phyloP scores from a whole-genome alignment of 2,329 filamentous ascomycete genomes.

The Cercospora sojina region DNA sequence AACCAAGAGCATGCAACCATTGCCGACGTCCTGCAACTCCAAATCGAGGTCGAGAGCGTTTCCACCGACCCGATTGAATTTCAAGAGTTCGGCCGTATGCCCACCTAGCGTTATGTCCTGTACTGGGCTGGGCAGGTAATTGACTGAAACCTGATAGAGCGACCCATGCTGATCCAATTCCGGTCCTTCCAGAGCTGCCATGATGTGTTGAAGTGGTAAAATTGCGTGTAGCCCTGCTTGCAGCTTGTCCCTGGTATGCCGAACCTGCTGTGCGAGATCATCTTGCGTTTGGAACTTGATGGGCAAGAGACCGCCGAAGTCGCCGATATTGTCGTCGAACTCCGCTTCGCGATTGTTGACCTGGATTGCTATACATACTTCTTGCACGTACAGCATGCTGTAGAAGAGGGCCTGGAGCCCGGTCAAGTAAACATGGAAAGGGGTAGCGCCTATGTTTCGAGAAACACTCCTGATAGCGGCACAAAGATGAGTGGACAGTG shows the following conservation, averaged over 20 bases:
- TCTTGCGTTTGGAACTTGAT: constrained; percentile 3
- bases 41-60: constrained; percentile 7
- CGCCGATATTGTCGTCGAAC: constrained; percentile 37
- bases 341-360: constrained; percentile 33
- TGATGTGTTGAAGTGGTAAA: constrained; percentile 4
- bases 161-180: constrained; percentile 1
- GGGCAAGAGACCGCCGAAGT: constrained; percentile 44
- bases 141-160: constrained; percentile 13
- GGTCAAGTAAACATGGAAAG: constrained; percentile 12
- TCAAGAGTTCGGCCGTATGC: constrained; percentile 12
- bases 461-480: constrained; percentile 5
- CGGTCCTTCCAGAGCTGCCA: constrained; percentile 8
- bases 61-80: constrained; percentile 3
- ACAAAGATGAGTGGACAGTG: constrained; percentile 8
- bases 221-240: constrained; percentile 8
- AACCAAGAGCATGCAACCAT: constrained; percentile 2
- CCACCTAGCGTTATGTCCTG: constrained; percentile 9
- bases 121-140: constrained; percentile 3
- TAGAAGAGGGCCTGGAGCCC: constrained; percentile 13
- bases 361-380: constrained; percentile 11
- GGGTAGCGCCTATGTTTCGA: constrained; percentile 5
- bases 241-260: constrained; percentile 12
- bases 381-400: constrained; percentile 11
- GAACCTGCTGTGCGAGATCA: constrained; percentile 12
- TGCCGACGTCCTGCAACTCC: background rate